Evolutionary conservation across 2,329 filamentous ascomycete species (phyloP).

Genomic region (Diplodia scrobiculata): DNA sequence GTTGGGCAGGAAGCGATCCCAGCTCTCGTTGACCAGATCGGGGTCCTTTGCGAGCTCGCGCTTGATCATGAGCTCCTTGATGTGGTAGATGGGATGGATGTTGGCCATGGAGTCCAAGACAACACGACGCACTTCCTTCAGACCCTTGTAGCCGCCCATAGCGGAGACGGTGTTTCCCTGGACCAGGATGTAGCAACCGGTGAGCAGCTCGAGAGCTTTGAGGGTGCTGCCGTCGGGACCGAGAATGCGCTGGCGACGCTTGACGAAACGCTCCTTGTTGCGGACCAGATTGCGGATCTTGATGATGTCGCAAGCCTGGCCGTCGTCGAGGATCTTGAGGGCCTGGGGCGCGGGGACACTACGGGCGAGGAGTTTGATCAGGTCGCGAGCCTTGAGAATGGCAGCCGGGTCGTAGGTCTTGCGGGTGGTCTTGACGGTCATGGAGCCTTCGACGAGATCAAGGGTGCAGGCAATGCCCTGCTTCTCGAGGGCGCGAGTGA

Average conservation of each 20-base stretch:
- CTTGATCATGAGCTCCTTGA: slow-evolving; percentile 96
- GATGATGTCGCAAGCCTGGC: slow-evolving; percentile 89
- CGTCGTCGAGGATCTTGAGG: slow-evolving; percentile 90
- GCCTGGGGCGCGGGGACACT: slow-evolving; percentile 92
- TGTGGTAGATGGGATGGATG: slow-evolving; percentile 85
- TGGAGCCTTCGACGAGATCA: slow-evolving; percentile 91
- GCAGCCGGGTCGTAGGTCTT: slow-evolving; percentile 90
- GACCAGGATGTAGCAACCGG: slow-evolving; percentile 87
- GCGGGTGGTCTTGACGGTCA: slow-evolving; percentile 93
- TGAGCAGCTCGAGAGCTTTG: slow-evolving; percentile 90
- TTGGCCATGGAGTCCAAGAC: slow-evolving; percentile 97
- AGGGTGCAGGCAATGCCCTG: slow-evolving; percentile 86
- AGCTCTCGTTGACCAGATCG: slow-evolving; percentile 81
- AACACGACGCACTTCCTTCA: slow-evolving; percentile 88
- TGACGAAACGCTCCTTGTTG: slow-evolving; percentile 95
- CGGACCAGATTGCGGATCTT: slow-evolving; percentile 88
- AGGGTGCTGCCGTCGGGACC: slow-evolving; percentile 89
- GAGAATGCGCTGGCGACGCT: slow-evolving; percentile 87
- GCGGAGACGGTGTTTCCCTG: slow-evolving; percentile 93
- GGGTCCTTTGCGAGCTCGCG: slow-evolving; percentile 88
- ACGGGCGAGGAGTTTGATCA: slow-evolving; percentile 88
- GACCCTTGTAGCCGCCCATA: slow-evolving; percentile 89
- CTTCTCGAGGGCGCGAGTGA: slow-evolving; percentile 85
- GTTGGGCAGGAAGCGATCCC: slow-evolving; percentile 94
- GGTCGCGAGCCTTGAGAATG: slow-evolving; percentile 88